Base-by-base conservation (phyloP, 2,329 filamentous ascomycete species). In the Bimuria novae-zelandiae region DNA sequence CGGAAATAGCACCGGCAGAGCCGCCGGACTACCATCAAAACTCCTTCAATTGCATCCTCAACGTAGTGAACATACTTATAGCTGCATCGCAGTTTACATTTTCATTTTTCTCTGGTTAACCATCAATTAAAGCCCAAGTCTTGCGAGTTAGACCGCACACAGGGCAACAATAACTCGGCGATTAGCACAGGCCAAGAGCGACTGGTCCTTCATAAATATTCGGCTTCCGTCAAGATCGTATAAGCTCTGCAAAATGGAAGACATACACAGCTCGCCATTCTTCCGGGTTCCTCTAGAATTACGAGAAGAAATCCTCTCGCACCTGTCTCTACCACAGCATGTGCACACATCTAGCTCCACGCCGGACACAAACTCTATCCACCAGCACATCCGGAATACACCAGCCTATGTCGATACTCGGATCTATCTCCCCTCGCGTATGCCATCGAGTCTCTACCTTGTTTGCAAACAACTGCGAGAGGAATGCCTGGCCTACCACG, bases 381-480 rank as follows among this genome's bases (percentile, higher is more conserved):
- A 62, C 30, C 58, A 47, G 0, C 43, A 45, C 1, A 61, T 35
- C 37, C 51, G 45, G 8, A 14, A 21, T 2, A 32, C 53, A 4
- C 37, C 54, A 1, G 51, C 61, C 0, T 67, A 64, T 23, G 23
- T 72, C 19, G 68, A 72, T 39, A 63, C 63, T 16, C 63, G 68
- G 14, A 68, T 69, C 37, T 66, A 62, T 41, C 21, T 71, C 4
- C 67, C 68, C 8, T 56, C 40, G 1, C 59, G 53, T 7, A 53
- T 60, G 1, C 59, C 65, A 10, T 29, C 56, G 14, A 65, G 63
- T 25, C 6, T 70, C 8, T 48, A 70, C 10, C 61, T 45, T 25
- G 59, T 59, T 10, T 69, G 69, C 52, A 60, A 48, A n/a, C 67
- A 70, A 39, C 45, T 69, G 4, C 59, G 68, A 22, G 50, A 64